Evolutionary conservation across 768 basidiomycete species (phyloP), one percentile per base, ranked within the genome.

Genomic region (Phlegmacium glaucopus): DNA sequence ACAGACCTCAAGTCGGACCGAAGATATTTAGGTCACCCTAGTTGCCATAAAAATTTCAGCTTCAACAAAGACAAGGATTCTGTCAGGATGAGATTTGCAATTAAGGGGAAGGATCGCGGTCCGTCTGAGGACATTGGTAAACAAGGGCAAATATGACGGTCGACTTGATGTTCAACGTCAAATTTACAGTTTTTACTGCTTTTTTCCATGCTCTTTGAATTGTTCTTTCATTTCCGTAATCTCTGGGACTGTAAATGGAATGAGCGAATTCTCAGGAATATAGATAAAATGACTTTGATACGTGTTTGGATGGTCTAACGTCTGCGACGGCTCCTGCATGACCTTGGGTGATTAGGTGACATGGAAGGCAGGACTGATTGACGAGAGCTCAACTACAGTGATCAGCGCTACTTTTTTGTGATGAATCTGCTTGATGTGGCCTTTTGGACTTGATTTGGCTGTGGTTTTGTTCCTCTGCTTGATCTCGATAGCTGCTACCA

Each of bases 311-410:
- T 22, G 40, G 25, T 45, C 16, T 27, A 32, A 34, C 25, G 25
- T 28, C 16, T 39, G 38, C 18, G 42, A 42, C 16, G 32, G 35
- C 39, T 37, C 44, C 37, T 22, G 22, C 3, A 22, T 22, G 22
- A 22, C 22, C 22, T 22, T 22, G 22, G 22, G 38, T 15, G 47
- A 47, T 44, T 41, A n/a, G 39, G 27, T 62, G 62, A 59, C 62
- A 64, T 11, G 45, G 62, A 64, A 64, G 62, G 46, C 53, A 32
- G 38, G 48, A 50, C 45, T 60, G 55, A 60, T 60, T 61, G 62
- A 61, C 62, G 58, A 63, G 56, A 42, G 27, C 47, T 54, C 51
- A 60, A 61, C 53, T 58, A 58, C 29, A 39, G 52, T 45, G 62
- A 64, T 64, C 59, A 56, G 53, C 61, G 56, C 49, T 44, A 43